Base-by-base conservation (phyloP, 345 rosid species). In the Erucastrum elatum region DNA sequence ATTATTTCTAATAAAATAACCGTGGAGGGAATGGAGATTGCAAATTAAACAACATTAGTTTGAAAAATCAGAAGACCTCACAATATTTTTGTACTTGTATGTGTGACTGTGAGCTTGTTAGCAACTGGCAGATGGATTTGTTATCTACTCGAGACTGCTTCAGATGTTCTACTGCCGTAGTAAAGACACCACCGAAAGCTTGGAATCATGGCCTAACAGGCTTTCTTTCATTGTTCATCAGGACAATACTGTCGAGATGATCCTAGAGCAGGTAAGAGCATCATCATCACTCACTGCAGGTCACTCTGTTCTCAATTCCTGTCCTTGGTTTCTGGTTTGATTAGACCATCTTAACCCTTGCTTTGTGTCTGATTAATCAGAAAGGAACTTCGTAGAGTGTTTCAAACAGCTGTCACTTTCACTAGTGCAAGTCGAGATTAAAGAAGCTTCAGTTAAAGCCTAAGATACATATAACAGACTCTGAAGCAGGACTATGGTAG, bases 101-200 rank as follows among this genome's bases (percentile, higher is more conserved):
- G 70, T 68, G 62, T 29, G 68, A 66, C 6, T 13, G 30, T 75
- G 63, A 31, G 33, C 68, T 58, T 27, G 62, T 58, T 29, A 29
- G 31, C 75, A 80, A 46, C 69, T 35, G 5, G 76, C 81, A 0
- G 78, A 72, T 29, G 81, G 84, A 77, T 72, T 71, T 13, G 84
- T 81, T 60, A 81, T 90, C 89, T 90, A 78, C 76, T 94, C 98
- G 21, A 94, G 98, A 86, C 72, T 92, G 90, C 82, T 16, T 86
- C 35, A 94, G 83, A 87, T 75, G 80, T 66, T 92, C 98, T 21
- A 93, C 95, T 6, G 94, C 98, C 44, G 11, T 35, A 71, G 90
- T 77, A 6, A 91, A 84, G 68, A 93, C 90, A 31, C 93, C 98
- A 81, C 11, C 97, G 99, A 39, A 39, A 39, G 44, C 3, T 39